Percentiles rank a stretch among this genome's conserved stretches.
phyloP scores from a whole-genome alignment of 164 flowering plant genomes.

The Aristolochia contorta region DNA sequence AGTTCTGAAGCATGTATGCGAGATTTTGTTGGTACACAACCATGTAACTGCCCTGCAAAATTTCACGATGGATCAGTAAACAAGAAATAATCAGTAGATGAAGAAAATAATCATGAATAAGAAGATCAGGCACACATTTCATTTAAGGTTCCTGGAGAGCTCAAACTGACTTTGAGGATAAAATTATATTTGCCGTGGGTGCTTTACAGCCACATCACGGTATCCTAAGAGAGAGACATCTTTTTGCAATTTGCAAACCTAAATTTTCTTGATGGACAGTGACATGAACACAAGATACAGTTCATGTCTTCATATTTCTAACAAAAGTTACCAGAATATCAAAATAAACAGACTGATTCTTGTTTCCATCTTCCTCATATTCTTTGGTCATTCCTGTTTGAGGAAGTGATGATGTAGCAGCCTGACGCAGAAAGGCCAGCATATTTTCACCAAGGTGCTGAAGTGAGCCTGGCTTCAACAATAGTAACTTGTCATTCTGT shows the following conservation, averaged over 20 bases:
- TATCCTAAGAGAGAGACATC: no score
- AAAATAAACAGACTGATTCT: constrained; percentile 54
- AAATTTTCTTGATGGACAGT: no score
- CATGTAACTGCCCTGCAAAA: constrained; percentile 76
- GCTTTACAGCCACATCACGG: no score
- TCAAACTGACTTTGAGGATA: no score
- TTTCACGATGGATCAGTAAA: not conserved
- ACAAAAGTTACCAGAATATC: constrained; percentile 61
- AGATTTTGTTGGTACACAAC: constrained; percentile 56
- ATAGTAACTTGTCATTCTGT: constrained; percentile 91
- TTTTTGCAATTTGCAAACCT: no score
- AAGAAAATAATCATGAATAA: no score
- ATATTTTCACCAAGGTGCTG: constrained; percentile 98
- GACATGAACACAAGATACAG: no score
- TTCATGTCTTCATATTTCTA: not conserved
- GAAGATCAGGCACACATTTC: no score
- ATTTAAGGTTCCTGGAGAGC: no score
- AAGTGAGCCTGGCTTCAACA: constrained; percentile 83
- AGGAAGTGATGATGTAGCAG: constrained; percentile 51
- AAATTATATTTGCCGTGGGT: no score
- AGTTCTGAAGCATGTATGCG: constrained; percentile 72
- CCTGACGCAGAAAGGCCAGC: constrained; percentile 76
- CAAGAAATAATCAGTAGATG: not conserved
- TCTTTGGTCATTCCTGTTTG: constrained; percentile 20
- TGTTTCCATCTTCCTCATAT: constrained; percentile 16